Evolutionary conservation across 1,284 basidiomycete genomes (phyloP), one percentile per base, ranked within the genome.

Genomic region (Sparassis latifolia): DNA sequence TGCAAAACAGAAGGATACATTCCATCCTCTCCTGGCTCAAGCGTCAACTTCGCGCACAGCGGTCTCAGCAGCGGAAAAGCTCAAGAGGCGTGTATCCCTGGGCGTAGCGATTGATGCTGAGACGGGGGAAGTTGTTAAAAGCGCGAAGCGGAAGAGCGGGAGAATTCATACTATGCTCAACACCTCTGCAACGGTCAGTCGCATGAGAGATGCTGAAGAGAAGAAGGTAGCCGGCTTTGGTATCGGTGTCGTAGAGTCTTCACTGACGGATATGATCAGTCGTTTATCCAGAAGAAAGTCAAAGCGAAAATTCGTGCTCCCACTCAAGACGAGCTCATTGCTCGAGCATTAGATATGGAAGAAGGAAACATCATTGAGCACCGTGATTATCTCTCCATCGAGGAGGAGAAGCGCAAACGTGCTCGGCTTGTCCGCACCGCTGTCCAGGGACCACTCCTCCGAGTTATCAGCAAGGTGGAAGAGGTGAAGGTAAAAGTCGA

Each of bases 311-410:
- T 67, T 10, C 77, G 72, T 29, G 63, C 68, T 3, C 77, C 79
- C 37, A 89, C 89, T 0, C 92, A 94, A 61, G 86, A 79, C 28
- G 86, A 92, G 57, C 76, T 93, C 3, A 87, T 94, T 48, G 80
- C 82, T 1, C 82, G 81, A 10, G 91, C 91, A 0, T 76, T 93
- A 7, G 89, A 92, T 60, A 88, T 84, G 46, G 91, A 93, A 63
- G 89, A 92, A 66, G 82, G 83, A 3, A 94, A 94, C 60, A 80
- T 85, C 28, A 74, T 77, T n/a, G 84, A 89, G 46, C 84, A 93
- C 57, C 74, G 80, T 38, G 78, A 89, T 55, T 93, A 92, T 60
- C 76, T 94, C 31, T 76, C 75, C 49, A 69, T 80, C 2, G 91
- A 94, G 58, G 89, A 90, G 61, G 89, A 92, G 69, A 89, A 89